Evolutionary conservation across 805 yeast species (phyloP).

Genomic region (Nakazawaea anatomiae): DNA sequence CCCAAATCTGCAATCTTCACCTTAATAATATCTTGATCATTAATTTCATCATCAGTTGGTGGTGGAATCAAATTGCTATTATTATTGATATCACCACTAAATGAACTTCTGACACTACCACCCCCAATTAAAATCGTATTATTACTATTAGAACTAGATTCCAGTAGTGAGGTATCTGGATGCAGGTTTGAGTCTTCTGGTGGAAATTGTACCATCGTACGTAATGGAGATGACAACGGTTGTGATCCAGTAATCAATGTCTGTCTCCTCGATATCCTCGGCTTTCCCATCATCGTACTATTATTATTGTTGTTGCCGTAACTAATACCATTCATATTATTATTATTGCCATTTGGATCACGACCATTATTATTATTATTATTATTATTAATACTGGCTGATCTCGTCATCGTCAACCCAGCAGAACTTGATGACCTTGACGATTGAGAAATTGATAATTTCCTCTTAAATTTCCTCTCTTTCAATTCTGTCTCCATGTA

Average conservation of each 20-base stretch:
- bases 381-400: neutral
- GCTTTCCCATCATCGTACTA: slow-evolving; percentile 7
- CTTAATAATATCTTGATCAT: slow-evolving; percentile 28
- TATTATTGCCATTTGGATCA: neutral
- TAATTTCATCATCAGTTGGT: slow-evolving; percentile 29
- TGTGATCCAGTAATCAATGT: slow-evolving; percentile 86
- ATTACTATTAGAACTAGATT: neutral
- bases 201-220: slow-evolving; percentile 36
- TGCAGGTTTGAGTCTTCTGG: slow-evolving; percentile 30
- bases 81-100: no score
- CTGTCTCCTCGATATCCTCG: slow-evolving; percentile 53
- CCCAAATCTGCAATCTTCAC: slow-evolving; percentile 68
- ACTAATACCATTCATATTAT: neutral
- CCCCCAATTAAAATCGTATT: neutral
- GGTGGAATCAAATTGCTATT: slow-evolving; percentile 24
- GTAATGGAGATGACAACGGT: slow-evolving; percentile 84
- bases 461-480: slow-evolving; percentile 18
- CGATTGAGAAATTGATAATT: slow-evolving; percentile 6
- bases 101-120: slow-evolving; percentile 24
- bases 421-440: neutral
- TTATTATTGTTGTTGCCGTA: neutral
- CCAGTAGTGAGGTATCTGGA: slow-evolving; percentile 21
- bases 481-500: slow-evolving; percentile 34
- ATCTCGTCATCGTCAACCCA: neutral
- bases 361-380: neutral